phyloP scores from a whole-genome alignment of 768 basidiomycete species.

The Amanita exitialis region DNA sequence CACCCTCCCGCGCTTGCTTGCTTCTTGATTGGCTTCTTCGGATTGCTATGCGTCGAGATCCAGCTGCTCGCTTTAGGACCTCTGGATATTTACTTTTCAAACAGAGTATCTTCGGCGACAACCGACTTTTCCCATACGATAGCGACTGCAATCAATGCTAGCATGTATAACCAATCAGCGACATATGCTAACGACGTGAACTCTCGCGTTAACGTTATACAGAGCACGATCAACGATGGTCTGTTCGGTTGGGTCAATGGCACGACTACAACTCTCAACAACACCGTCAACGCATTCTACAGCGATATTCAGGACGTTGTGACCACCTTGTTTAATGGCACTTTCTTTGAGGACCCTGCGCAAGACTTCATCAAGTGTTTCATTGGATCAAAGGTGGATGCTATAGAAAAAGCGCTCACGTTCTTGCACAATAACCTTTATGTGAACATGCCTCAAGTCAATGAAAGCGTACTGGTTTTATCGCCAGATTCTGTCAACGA shows the following conservation, averaged over 20 bases:
- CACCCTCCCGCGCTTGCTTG: slow-evolving; percentile 87
- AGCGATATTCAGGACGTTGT: slow-evolving; percentile 74
- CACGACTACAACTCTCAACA: slow-evolving; percentile 82
- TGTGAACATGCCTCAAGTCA: slow-evolving; percentile 71
- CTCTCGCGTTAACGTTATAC: slow-evolving; percentile 52
- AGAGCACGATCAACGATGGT: slow-evolving; percentile 73
- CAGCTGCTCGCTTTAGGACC: slow-evolving; percentile 77
- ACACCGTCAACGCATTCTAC: slow-evolving; percentile 82
- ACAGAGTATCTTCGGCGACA: slow-evolving; percentile 48
- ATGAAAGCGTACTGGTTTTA: slow-evolving; percentile 66
- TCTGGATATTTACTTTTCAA: slow-evolving; percentile 57
- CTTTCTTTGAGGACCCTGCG: slow-evolving; percentile 70
- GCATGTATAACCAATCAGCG: slow-evolving; percentile 75
- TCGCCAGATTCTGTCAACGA: slow-evolving; percentile 66
- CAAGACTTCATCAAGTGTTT: slow-evolving; percentile 86
- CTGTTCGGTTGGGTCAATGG: slow-evolving; percentile 94
- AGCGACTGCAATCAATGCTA: slow-evolving; percentile 65
- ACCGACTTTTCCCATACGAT: slow-evolving; percentile 64
- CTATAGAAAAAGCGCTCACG: slow-evolving; percentile 79
- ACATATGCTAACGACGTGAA: slow-evolving; percentile 77
- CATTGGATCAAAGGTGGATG: slow-evolving; percentile 84
- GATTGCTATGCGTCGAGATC: slow-evolving; percentile 75
- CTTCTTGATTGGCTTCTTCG: slow-evolving; percentile 88
- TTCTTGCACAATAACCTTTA: slow-evolving; percentile 86
- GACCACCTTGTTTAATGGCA: slow-evolving; percentile 71